Evolutionary conservation across 177 flowering plant genomes (phyloP).

Genomic region (Vitis hybrid): DNA sequence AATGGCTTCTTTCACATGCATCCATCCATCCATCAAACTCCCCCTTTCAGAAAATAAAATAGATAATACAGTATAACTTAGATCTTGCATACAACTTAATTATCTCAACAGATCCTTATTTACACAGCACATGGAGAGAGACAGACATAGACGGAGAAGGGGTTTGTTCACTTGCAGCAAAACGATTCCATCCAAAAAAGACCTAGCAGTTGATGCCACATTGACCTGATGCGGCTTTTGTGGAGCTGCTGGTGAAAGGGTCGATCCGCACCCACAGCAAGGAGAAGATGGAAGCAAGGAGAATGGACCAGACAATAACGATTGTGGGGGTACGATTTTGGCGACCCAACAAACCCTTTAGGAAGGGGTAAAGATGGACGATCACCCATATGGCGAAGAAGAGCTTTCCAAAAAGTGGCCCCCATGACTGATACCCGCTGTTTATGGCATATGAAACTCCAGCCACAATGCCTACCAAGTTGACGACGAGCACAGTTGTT

Average conservation of each 20-base stretch:
- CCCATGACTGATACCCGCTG: conserved; percentile 95
- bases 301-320: conserved; percentile 89
- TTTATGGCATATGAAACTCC: conserved; percentile 86
- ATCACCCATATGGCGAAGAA: conserved; percentile 89
- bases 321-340: conserved; percentile 94
- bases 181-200: not conserved
- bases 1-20: not conserved
- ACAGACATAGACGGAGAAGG: not conserved
- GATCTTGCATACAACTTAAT: not conserved
- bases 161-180: not conserved
- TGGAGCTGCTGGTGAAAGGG: conserved; percentile 56
- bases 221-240: conserved; percentile 48
- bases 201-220: conserved; percentile 77
- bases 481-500: conserved; percentile 76
- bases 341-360: conserved; percentile 87
- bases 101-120: conserved; percentile 16
- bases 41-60: too few species aligned
- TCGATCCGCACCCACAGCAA: conserved; percentile 89
- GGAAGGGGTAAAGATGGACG: conserved; percentile 84
- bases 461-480: conserved; percentile 84
- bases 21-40: not conserved
- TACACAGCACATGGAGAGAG: conserved; percentile 13
- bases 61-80: not conserved
- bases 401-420: conserved; percentile 83
- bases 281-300: conserved; percentile 93